Evolutionary conservation across 352 stramenopile species (phyloP).

Genomic region (Chrysophaeum taylorii): DNA sequence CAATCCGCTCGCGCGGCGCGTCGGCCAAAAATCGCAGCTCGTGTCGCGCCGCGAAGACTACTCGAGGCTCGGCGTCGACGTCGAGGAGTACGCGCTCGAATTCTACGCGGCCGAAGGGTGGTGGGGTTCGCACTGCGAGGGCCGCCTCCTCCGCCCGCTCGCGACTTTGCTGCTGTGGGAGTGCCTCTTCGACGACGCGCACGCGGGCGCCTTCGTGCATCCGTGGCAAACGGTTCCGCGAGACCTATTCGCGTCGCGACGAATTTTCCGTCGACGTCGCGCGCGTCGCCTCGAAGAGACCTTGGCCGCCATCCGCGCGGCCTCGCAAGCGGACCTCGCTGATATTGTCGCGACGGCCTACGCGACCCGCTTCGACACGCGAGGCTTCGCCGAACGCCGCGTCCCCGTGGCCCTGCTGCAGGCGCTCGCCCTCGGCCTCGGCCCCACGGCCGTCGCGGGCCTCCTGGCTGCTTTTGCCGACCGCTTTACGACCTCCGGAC

Average conservation of each 20-base stretch:
- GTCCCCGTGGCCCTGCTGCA: neutral
- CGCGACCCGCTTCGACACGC: neutral
- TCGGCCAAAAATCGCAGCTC: neutral
- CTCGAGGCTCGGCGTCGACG: neutral
- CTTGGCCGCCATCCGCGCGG: neutral
- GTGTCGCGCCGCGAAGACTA: neutral
- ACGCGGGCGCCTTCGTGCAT: neutral
- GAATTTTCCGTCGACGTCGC: neutral
- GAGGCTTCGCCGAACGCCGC: neutral
- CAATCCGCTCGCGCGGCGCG: neutral
- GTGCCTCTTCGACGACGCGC: neutral
- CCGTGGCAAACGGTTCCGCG: neutral
- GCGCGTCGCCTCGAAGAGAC: neutral
- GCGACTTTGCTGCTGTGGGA: neutral
- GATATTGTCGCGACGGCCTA: neutral
- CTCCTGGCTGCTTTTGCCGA: neutral
- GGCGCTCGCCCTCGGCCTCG: neutral
- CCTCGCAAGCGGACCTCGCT: neutral
- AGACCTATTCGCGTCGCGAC: neutral
- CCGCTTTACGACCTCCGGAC: neutral
- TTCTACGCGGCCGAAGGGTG: neutral
- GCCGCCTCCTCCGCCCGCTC: neutral
- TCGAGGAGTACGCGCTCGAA: neutral
- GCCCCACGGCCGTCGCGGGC: neutral
- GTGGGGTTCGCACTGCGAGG: neutral